Base-by-base conservation (phyloP, 768 basidiomycete genomes). In the Ramaria rubella region DNA sequence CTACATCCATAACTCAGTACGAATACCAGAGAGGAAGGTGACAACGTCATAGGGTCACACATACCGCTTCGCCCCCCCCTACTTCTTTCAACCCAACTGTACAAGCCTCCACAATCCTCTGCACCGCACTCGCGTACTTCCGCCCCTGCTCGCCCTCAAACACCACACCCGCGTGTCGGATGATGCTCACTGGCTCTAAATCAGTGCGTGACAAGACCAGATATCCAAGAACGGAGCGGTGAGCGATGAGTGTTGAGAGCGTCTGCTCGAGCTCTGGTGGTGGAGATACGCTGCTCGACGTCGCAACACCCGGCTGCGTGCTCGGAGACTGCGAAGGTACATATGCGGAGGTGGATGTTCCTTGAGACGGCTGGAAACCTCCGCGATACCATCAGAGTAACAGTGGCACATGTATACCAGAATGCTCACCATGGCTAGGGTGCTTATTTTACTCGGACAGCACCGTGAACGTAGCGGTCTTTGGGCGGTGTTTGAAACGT, bases 181-280 rank as follows among this genome's bases (percentile, higher is more conserved):
- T 86, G 61, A 96, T 91, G 62, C 84, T 83, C 19, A 81, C 79
- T 5, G 84, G 85, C 24, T 54, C 52, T 14, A 19, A 15, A 45
- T 79, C 79, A 0, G 83, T 80, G 4, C 90, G 78, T 3, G 90
- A 86, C 30, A 94, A 75, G 0, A 94, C 79, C 64, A 95, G 79
- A 67, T 94, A 94, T 1, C 93, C 92, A 5, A 91, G 80, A 3
- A 94, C 91, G 19, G 89, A 86, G 17, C 89, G 80, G 65, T 94
- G 88, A 4, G 87, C 79, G 1, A 90, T 85, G 52, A 95, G 77
- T 60, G 86, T 71, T 0, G 83, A 69, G 12, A 94, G 77, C 0
- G 86, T 93, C 60, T 85, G 81, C 68, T 93, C 91, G 49, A 94
- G 81, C 64, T 92, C 90, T n/a, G 87, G 82, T 12, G 86, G 77